Conservation (phyloP, 805 yeast species). For the Teunomyces tritomae region DNA sequence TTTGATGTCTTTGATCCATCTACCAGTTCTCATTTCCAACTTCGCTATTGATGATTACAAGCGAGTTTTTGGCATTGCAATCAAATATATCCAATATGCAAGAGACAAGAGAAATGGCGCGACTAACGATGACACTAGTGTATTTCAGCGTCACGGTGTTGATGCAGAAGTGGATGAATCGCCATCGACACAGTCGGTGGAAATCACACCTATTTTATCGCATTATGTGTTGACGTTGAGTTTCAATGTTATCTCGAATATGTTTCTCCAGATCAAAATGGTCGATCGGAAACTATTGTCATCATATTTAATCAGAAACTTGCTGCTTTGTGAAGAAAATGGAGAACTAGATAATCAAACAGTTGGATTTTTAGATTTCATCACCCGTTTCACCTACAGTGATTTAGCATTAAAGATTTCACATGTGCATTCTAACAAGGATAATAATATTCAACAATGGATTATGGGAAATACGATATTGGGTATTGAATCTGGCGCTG, state of each 20-base stretch:
- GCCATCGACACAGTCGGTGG: conserved; percentile 49
- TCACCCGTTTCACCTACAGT: conserved; percentile 63
- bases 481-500: conserved; percentile 51
- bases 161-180: conserved; percentile 52
- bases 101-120: conserved; percentile 41
- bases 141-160: conserved; percentile 35
- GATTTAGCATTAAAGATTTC: conserved; percentile 53
- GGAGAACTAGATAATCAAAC: conserved; percentile 48
- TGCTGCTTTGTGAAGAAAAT: conserved; percentile 29
- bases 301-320: conserved; percentile 58
- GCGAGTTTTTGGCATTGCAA: conserved; percentile 79
- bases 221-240: conserved; percentile 64
- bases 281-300: conserved; percentile 58
- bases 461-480: conserved; percentile 56
- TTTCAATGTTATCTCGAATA: conserved; percentile 62
- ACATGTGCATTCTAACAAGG: conserved; percentile 6
- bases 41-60: conserved; percentile 76
- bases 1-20: conserved; percentile 59
- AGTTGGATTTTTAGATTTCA: conserved; percentile 63
- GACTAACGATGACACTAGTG: conserved; percentile 9
- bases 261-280: conserved; percentile 66
- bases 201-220: conserved; percentile 49
- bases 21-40: conserved; percentile 65
- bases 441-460: conserved; percentile 46
- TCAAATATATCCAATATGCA: conserved; percentile 73